Evolutionary conservation across 208 protist species (phyloP).

Genomic region (Endotrypanum monterogeii): DNA sequence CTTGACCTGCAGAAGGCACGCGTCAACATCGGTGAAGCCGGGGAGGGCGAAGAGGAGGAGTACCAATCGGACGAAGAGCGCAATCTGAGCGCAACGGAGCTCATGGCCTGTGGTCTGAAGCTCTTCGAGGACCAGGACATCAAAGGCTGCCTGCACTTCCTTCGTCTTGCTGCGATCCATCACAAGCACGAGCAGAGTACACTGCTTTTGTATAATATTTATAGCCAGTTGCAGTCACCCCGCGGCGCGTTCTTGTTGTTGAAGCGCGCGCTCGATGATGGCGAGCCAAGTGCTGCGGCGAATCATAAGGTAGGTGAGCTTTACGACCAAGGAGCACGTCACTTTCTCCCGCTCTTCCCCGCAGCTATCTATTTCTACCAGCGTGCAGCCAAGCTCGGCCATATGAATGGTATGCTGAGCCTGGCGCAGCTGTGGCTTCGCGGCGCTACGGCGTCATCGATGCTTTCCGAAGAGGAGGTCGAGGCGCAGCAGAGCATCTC

Average conservation of each 20-base stretch:
- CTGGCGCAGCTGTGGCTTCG: conserved; percentile 85
- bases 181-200: conserved; percentile 86
- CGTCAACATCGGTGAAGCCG: conserved; percentile 72
- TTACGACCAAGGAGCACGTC: conserved; percentile 79
- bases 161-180: conserved; percentile 88
- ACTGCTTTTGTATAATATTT: conserved; percentile 80
- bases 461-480: conserved; percentile 74
- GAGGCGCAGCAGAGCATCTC: conserved; percentile 57
- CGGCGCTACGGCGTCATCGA: conserved; percentile 65
- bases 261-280: conserved; percentile 74
- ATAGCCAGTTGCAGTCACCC: conserved; percentile 71
- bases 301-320: conserved; percentile 86
- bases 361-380: conserved; percentile 90
- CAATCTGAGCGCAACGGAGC: conserved; percentile 59
- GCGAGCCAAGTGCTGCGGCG: conserved; percentile 50
- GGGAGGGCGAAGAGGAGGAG: conserved; percentile 67
- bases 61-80: conserved; percentile 76
- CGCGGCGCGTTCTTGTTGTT: conserved; percentile 76
- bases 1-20: conserved; percentile 83
- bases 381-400: conserved; percentile 79
- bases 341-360: conserved; percentile 88
- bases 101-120: conserved; percentile 72
- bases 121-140: conserved; percentile 73
- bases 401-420: conserved; percentile 83
- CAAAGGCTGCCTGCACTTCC: conserved; percentile 70